Percentiles rank a stretch among this genome's conserved stretches.
Evolutionary conservation across 148 eudicot genomes (phyloP).

Genomic region (Limonium bicolor): DNA sequence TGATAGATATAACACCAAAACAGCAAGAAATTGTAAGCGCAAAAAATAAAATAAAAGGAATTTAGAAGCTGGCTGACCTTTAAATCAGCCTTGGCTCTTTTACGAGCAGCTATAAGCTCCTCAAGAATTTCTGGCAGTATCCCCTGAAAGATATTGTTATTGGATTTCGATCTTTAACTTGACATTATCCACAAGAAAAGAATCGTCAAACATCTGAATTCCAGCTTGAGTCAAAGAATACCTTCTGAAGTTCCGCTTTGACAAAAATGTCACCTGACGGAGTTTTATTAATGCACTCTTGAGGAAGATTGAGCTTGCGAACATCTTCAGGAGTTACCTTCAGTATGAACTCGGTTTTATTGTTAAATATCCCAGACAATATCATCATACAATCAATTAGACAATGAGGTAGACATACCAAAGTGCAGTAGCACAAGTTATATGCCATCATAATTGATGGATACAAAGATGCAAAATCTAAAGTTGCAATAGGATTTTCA

Average conservation of each 20-base stretch:
- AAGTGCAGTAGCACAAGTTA: conserved; percentile 91
- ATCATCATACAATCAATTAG: too few relatives aligned
- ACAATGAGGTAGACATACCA: conserved; percentile 38
- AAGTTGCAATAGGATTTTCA: conserved; percentile 95
- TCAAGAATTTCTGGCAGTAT: conserved; percentile 99
- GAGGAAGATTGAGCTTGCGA: conserved; percentile 68
- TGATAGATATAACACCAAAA: conserved; percentile 5
- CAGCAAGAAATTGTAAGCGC: neutral
- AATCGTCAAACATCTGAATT: neutral
- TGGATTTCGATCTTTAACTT: too few relatives aligned
- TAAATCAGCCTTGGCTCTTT: conserved; percentile 94
- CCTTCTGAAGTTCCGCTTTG: conserved; percentile 89
- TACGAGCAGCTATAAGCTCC: conserved; percentile 93
- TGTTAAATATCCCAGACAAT: too few relatives aligned
- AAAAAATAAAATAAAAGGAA: neutral
- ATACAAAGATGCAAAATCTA: conserved; percentile 97
- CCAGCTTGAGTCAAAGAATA: conserved; percentile 5
- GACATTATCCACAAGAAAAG: neutral
- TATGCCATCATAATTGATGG: conserved; percentile 99
- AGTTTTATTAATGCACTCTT: conserved; percentile 73
- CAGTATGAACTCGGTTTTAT: too few relatives aligned
- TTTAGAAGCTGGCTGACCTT: conserved; percentile 28
- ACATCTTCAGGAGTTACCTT: conserved; percentile 89
- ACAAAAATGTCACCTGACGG: conserved; percentile 98
- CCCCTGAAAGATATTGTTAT: conserved; percentile 43